phyloP scores from a whole-genome alignment of 1,139 yeast genomes.

The Geotrichum carabidarum region DNA sequence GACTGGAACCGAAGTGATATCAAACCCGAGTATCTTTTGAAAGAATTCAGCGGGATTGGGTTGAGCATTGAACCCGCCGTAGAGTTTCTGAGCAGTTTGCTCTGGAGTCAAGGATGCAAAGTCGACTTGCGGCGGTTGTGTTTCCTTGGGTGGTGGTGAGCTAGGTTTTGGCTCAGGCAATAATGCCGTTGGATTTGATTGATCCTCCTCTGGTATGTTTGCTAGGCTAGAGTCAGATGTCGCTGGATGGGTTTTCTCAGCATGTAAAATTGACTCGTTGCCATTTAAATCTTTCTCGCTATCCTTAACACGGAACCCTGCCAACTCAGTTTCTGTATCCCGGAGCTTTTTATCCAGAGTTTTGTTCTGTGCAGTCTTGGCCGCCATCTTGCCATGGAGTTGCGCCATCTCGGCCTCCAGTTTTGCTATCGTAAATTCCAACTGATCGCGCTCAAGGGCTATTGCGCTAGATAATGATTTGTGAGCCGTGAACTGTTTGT shows the following conservation, averaged over 20 bases:
- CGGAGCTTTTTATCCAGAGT: background rate
- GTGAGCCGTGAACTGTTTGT: conserved; percentile 1
- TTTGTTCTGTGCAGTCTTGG: background rate
- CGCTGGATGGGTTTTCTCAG: too few relatives aligned
- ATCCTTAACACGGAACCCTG: background rate
- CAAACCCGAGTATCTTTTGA: conserved; percentile 21
- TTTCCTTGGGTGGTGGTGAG: too few relatives aligned
- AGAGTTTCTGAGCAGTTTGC: too few relatives aligned
- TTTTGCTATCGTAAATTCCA: conserved; percentile 11
- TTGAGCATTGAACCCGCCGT: background rate
- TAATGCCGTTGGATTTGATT: too few relatives aligned
- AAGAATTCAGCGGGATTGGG: conserved; percentile 17
- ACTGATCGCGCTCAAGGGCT: conserved; percentile 8
- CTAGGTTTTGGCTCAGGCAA: too few relatives aligned
- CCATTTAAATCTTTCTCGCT: too few relatives aligned
- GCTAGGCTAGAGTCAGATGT: too few relatives aligned
- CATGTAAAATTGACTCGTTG: too few relatives aligned
- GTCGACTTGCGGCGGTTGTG: too few relatives aligned
- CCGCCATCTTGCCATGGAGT: background rate
- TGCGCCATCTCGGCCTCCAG: conserved; percentile 7
- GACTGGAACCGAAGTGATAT: conserved; percentile 21
- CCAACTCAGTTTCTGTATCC: background rate
- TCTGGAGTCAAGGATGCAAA: too few relatives aligned
- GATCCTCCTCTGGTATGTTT: too few relatives aligned
- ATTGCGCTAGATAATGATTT: conserved; percentile 2